Evolutionary conservation across 129 eudicot genomes (phyloP).

Genomic region (Gnaphalium uliginosum): DNA sequence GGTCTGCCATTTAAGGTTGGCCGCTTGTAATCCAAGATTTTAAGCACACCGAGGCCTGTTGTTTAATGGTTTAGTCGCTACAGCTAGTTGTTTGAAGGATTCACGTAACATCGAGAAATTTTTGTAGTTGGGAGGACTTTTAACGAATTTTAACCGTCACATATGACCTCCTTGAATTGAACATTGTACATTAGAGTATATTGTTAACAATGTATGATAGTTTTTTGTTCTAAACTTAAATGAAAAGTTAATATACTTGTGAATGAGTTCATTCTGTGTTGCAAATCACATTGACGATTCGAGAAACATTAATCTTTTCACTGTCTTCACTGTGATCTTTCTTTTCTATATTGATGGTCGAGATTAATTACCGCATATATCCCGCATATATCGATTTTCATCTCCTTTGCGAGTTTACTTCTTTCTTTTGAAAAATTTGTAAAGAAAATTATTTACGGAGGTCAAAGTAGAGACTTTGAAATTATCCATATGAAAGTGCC

Average conservation of each 20-base stretch:
- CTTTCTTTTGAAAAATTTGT: no score
- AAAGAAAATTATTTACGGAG: no score
- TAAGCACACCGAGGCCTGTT: not conserved
- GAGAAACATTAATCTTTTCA: no score
- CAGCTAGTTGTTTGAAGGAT: conserved; percentile 15
- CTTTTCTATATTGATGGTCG: no score
- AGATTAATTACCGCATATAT: no score
- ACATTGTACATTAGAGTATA: conserved; percentile 20
- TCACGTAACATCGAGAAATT: conserved; percentile 13
- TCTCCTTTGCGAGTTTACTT: no score
- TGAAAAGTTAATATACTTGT: not conserved
- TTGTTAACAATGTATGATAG: not conserved
- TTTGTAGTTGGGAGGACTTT: conserved; percentile 14
- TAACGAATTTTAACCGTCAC: not conserved
- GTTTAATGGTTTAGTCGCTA: not conserved
- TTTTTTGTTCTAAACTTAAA: not conserved
- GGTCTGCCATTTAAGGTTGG: conserved; percentile 77
- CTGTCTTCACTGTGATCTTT: no score
- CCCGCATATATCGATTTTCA: no score
- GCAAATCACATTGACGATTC: not conserved
- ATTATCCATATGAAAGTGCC: no score
- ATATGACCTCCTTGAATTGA: conserved; percentile 1
- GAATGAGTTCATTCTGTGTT: not conserved
- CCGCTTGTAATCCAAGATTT: conserved; percentile 44
- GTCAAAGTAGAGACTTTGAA: no score